These are phyloP conservation scores for Collybiopsis luxurians DNA, from an alignment of 768 basidiomycete species.

Conservation along the genomic window DNA sequence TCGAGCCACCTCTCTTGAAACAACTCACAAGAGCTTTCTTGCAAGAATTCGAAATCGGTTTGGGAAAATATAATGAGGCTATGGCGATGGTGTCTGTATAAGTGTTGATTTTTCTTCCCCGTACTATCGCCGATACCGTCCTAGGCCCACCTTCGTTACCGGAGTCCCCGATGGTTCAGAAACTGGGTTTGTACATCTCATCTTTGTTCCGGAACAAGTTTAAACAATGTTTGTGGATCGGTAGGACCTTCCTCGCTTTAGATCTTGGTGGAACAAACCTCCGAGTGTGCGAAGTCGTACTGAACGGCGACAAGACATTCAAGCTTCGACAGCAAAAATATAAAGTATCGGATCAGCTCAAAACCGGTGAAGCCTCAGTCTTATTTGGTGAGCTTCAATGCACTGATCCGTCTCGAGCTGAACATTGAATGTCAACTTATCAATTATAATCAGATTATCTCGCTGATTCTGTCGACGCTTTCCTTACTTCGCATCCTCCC, in stretches of 20 bases:
- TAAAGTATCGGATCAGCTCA: conserved; percentile 90
- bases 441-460: conserved; percentile 86
- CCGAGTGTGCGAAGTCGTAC: conserved; percentile 90
- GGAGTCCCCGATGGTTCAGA: conserved; percentile 93
- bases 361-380: conserved; percentile 84
- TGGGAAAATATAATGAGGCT: conserved; percentile 67
- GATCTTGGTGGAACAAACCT: conserved; percentile 98
- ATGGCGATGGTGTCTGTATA: conserved; percentile 89
- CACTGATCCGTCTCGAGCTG: too few species aligned
- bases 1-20: conserved; percentile 58
- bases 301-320: conserved; percentile 91
- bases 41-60: conserved; percentile 72
- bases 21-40: conserved; percentile 79
- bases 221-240: conserved; percentile 1
- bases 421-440: too few species aligned
- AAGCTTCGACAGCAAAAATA: conserved; percentile 93
- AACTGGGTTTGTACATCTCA: conserved; percentile 62
- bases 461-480: conserved; percentile 94
- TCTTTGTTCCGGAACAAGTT: neutral
- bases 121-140: neutral
- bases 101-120: conserved; percentile 8
- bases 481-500: conserved; percentile 66
- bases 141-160: conserved; percentile 92
- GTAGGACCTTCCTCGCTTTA: conserved; percentile 86
- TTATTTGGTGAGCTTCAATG: conserved; percentile 74